Percentiles rank a stretch among this genome's conserved stretches.
Conservation (phyloP, 345 rosid species). For the Brassica cretica region DNA sequence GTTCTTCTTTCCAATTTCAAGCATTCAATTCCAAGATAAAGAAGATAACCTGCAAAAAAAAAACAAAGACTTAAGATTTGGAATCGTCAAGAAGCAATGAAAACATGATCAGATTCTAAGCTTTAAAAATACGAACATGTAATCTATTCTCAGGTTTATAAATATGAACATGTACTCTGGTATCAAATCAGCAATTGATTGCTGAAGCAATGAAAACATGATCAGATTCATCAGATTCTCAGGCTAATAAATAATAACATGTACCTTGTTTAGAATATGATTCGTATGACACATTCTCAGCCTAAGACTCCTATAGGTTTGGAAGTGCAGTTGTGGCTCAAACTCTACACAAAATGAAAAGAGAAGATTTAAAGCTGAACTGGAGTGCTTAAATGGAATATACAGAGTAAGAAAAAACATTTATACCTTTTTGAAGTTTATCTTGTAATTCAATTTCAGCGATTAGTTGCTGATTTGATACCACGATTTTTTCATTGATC, state of each 20-base stretch:
- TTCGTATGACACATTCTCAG: background rate
- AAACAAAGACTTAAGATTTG: background rate
- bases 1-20: too few species aligned
- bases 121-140: too few species aligned
- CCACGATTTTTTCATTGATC: background rate
- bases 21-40: too few species aligned
- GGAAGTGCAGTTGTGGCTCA: background rate
- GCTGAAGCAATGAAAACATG: too few species aligned
- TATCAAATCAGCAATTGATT: too few species aligned
- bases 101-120: too few species aligned
- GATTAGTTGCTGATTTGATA: background rate
- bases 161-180: too few species aligned
- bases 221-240: too few species aligned
- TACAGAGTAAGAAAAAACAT: too few species aligned
- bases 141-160: too few species aligned
- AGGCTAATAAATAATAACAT: background rate
- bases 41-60: background rate
- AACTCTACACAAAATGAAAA: background rate
- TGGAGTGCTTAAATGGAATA: too few species aligned
- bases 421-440: background rate
- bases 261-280: background rate
- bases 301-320: background rate
- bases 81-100: too few species aligned
- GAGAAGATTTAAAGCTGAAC: background rate
- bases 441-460: background rate